phyloP scores from a whole-genome alignment of 2,329 filamentous ascomycete species.

The Microsporum ferrugineum region DNA sequence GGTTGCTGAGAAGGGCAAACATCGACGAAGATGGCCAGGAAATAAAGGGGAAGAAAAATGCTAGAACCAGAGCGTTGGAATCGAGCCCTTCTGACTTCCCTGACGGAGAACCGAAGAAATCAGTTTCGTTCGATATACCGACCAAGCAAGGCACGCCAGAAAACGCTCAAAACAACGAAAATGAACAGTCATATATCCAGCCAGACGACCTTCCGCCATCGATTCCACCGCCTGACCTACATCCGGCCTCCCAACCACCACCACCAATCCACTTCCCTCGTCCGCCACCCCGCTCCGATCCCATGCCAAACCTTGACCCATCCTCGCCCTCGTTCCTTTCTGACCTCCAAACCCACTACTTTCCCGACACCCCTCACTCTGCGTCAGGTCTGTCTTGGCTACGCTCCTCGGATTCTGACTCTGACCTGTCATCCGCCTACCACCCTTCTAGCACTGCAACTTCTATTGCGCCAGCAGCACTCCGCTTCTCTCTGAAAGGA shows the following conservation, averaged over 20 bases:
- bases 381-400: conserved; percentile 86
- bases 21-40: conserved; percentile 49
- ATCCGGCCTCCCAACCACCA: conserved; percentile 30
- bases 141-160: conserved; percentile 8
- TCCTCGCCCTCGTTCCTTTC: conserved; percentile 70
- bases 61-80: not conserved
- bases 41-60: conserved; percentile 2
- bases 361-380: conserved; percentile 74
- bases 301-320: conserved; percentile 66
- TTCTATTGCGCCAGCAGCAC: conserved; percentile 51
- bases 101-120: conserved; percentile 16
- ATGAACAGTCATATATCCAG: conserved; percentile 8
- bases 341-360: conserved; percentile 84
- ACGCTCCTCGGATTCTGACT: conserved; percentile 53
- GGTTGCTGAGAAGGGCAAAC: conserved; percentile 62
- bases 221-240: conserved; percentile 28
- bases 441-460: conserved; percentile 63
- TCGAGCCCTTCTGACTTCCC: conserved; percentile 1
- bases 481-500: conserved; percentile 84
- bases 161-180: conserved; percentile 1
- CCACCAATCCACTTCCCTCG: conserved; percentile 35
- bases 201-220: conserved; percentile 28
- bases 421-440: conserved; percentile 64
- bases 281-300: conserved; percentile 34
- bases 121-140: conserved; percentile 21